These are phyloP conservation scores for Raffaelea deltoideospora DNA, from an alignment of 2,329 filamentous ascomycete genomes.

Conservation along the genomic window DNA sequence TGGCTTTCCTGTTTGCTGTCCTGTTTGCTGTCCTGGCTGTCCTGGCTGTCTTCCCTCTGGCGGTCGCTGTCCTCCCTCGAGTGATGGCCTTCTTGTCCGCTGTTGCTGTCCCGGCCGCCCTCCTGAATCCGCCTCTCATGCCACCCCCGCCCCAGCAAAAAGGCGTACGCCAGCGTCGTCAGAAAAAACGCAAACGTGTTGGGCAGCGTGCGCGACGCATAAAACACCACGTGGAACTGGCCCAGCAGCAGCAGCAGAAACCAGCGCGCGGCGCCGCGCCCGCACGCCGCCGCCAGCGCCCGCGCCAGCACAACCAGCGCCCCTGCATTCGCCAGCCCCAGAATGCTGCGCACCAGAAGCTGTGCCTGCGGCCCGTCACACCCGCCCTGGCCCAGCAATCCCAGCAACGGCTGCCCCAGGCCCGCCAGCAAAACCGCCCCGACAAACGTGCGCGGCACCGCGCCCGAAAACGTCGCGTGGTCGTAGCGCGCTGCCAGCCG, in stretches of 20 bases:
- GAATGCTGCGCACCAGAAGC: constrained; percentile 53
- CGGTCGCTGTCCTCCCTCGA: no score
- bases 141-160: constrained; percentile 1
- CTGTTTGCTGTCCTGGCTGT: constrained; percentile 39
- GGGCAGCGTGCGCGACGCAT: constrained; percentile 78
- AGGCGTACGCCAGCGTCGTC: constrained; percentile 37
- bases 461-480: constrained; percentile 79
- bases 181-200: constrained; percentile 94
- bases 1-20: constrained; percentile 25
- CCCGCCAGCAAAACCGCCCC: constrained; percentile 65
- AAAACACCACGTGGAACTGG: constrained; percentile 90
- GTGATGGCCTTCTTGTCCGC: no score
- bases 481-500: constrained; percentile 58
- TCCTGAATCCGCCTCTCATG: no score
- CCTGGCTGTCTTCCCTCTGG: no score
- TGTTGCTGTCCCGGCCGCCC: no score
- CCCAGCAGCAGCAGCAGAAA: constrained; percentile 62
- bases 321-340: constrained; percentile 62
- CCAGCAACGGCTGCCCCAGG: constrained; percentile 50
- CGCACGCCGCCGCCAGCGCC: constrained; percentile 52
- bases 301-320: constrained; percentile 51
- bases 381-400: constrained; percentile 28
- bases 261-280: constrained; percentile 56
- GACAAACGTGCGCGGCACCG: constrained; percentile 81
- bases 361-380: constrained; percentile 28